phyloP scores from a whole-genome alignment of 129 eudicot species.

The Scalesia atractyloides region DNA sequence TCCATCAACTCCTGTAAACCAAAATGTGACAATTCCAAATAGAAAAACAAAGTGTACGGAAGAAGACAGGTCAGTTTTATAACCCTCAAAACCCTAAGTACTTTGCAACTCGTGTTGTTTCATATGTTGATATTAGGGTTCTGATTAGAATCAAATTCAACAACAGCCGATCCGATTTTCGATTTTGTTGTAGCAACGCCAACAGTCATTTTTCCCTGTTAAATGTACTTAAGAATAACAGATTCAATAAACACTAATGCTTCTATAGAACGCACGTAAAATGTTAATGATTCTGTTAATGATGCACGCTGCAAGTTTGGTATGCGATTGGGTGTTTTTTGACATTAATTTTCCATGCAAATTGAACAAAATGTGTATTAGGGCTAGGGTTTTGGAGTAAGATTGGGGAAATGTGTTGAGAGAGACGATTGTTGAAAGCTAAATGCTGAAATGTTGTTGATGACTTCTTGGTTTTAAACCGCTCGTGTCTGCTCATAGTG shows the following conservation, averaged over 20 bases:
- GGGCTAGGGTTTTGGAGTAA: no score
- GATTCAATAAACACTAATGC: not conserved
- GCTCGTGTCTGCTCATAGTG: no score
- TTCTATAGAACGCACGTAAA: not conserved
- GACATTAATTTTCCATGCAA: no score
- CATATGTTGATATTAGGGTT: not conserved
- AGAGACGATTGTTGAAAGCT: no score
- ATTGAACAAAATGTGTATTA: no score
- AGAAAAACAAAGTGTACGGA: not conserved
- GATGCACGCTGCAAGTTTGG: not conserved
- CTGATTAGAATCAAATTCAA: not conserved
- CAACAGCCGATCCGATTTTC: not conserved
- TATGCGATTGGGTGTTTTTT: no score
- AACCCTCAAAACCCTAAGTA: not conserved
- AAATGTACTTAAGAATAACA: not conserved
- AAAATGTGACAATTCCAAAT: no score
- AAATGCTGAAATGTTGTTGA: no score
- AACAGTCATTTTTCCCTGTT: not conserved
- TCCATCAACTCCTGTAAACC: no score
- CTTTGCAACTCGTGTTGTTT: not conserved
- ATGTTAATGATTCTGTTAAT: not conserved
- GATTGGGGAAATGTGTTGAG: no score
- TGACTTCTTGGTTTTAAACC: no score
- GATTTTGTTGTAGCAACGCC: not conserved
- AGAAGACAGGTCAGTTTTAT: not conserved